These are phyloP conservation scores for Pilobolus umbonatus DNA, from an alignment of 192 early-diverging fungal genomes.

Conservation along the genomic window DNA sequence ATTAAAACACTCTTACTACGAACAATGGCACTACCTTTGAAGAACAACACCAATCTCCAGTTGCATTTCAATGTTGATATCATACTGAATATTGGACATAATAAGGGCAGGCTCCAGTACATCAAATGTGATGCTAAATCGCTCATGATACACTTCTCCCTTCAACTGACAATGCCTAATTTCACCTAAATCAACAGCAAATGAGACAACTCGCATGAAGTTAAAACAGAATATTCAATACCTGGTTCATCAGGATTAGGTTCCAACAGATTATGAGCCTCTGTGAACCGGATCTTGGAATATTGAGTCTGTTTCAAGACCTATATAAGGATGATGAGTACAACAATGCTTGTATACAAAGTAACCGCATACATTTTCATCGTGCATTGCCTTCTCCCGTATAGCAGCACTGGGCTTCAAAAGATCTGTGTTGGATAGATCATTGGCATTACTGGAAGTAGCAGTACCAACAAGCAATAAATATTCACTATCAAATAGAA, in stretches of 20 bases:
- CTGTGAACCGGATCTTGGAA: constrained; percentile 1
- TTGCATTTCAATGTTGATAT: constrained; percentile 17
- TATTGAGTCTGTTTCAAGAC: constrained; percentile 6
- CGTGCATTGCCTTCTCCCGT: constrained; percentile 1
- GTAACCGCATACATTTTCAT: constrained; percentile 3
- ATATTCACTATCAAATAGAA: constrained; percentile 14
- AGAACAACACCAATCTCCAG: constrained; percentile 6
- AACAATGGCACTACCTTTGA: background rate
- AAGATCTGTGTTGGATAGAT: constrained; percentile 11
- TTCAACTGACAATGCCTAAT: background rate
- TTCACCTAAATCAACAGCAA: too few species aligned
- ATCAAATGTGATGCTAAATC: constrained; percentile 5
- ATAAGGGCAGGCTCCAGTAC: background rate
- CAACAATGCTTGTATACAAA: background rate
- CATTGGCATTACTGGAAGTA: background rate
- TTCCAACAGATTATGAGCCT: background rate
- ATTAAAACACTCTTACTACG: background rate
- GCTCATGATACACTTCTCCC: background rate
- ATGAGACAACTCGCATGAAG: too few species aligned
- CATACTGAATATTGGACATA: constrained; percentile 5
- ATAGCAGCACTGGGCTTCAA: constrained; percentile 8
- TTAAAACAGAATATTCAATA: too few species aligned
- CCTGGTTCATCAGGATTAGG: background rate
- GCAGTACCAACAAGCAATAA: constrained; percentile 1
- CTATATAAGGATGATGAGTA: background rate